Evolutionary conservation across 768 basidiomycete genomes (phyloP).

Genomic region (Boletus barrowsii): DNA sequence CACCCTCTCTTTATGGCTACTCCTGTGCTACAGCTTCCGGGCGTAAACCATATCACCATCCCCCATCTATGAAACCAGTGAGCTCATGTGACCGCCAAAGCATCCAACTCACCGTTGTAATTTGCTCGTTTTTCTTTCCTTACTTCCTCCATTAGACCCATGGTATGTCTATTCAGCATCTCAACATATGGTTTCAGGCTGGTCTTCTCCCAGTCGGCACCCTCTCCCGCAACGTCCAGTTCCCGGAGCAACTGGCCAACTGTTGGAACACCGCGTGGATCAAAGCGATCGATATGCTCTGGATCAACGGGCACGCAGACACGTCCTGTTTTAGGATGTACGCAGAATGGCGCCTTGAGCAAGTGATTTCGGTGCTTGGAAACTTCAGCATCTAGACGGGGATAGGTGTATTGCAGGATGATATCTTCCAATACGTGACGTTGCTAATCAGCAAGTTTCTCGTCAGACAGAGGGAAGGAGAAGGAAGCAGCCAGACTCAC

Average conservation of each 20-base stretch:
- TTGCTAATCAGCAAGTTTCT: constrained; percentile 1
- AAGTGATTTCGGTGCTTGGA: constrained; percentile 97
- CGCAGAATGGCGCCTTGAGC: constrained; percentile 95
- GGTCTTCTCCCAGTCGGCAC: constrained; percentile 84
- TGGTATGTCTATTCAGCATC: constrained; percentile 73
- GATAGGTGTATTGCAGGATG: constrained; percentile 91
- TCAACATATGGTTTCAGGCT: constrained; percentile 88
- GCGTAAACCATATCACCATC: constrained; percentile 23
- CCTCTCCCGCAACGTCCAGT: constrained; percentile 54
- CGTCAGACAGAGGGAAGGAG: background rate
- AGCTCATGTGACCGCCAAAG: background rate
- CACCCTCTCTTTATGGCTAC: too few relatives aligned
- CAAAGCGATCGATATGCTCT: constrained; percentile 67
- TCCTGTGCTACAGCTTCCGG: background rate
- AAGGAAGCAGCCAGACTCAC: constrained; percentile 27
- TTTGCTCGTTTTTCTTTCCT: constrained; percentile 20
- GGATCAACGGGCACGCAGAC: constrained; percentile 94
- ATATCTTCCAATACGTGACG: constrained; percentile 76
- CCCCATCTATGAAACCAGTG: constrained; percentile 16
- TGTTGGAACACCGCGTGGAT: constrained; percentile 85
- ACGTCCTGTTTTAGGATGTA: constrained; percentile 94
- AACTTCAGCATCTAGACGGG: constrained; percentile 94
- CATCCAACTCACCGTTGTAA: constrained; percentile 15
- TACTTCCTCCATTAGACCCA: constrained; percentile 31
- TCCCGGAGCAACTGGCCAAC: constrained; percentile 80